Conservation (phyloP, 352 stramenopile genomes). For the Phytopythium boreale region DNA sequence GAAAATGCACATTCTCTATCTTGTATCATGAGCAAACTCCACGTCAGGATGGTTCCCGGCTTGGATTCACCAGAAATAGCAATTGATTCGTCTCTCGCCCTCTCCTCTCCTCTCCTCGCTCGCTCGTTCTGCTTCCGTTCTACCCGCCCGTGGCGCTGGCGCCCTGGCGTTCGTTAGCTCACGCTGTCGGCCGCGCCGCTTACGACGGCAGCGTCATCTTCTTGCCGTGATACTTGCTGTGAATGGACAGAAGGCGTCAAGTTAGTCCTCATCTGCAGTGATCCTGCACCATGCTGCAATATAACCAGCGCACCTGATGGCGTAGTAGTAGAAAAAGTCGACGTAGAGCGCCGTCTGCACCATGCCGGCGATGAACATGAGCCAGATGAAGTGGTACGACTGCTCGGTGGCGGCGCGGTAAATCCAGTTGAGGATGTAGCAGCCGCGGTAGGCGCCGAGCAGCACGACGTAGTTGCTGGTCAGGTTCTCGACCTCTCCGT, state of each 20-base stretch:
- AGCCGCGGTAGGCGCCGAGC: constrained; percentile 95
- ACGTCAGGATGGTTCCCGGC: background rate
- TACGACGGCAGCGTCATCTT: constrained; percentile 89
- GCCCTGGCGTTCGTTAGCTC: background rate
- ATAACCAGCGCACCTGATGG: constrained; percentile 83
- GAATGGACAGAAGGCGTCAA: background rate
- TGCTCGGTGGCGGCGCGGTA: constrained; percentile 95
- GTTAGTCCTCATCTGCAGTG: background rate
- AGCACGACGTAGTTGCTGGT: constrained; percentile 99
- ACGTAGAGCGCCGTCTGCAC: constrained; percentile 99
- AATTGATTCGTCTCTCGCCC: constrained; percentile 16
- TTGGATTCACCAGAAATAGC: constrained; percentile 6
- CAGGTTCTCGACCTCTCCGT: constrained; percentile 98
- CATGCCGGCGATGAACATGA: constrained; percentile 98
- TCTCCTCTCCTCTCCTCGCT: constrained; percentile 10
- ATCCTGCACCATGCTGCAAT: background rate
- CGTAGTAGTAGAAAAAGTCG: constrained; percentile 99
- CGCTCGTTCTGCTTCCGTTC: constrained; percentile 5
- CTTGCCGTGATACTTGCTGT: constrained; percentile 88
- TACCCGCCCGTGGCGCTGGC: constrained; percentile 4
- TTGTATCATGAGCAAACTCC: constrained; percentile 1
- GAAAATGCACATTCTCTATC: constrained; percentile 7
- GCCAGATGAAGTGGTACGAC: constrained; percentile 97
- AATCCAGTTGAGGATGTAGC: constrained; percentile 99
- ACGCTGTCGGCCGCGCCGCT: constrained; percentile 8